A percentile compares a stretch with the other conserved stretches of the same genome.
Conservation (phyloP, 352 stramenopile species). For the Globisporangium lucens region DNA sequence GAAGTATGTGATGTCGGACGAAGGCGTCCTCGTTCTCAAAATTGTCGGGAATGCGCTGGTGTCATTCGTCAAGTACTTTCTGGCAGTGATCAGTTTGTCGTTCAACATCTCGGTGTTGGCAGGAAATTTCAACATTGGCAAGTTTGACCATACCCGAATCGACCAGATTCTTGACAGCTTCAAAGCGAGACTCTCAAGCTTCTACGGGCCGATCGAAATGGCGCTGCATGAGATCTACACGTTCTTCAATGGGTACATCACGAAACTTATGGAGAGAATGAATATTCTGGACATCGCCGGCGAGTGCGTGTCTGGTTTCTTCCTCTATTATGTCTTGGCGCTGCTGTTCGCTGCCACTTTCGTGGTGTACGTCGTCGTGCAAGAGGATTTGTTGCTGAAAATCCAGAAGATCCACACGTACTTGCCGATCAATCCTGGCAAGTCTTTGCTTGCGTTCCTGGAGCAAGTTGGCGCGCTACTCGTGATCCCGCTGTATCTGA, state of each 20-base stretch:
- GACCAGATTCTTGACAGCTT: conserved; percentile 25
- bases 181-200: conserved; percentile 18
- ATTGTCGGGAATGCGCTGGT: conserved; percentile 23
- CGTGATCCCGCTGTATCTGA: conserved; percentile 49
- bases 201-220: conserved; percentile 26
- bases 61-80: conserved; percentile 42
- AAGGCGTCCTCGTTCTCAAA: conserved; percentile 32
- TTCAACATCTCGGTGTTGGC: conserved; percentile 60
- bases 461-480: conserved; percentile 49
- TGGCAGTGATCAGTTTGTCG: conserved; percentile 49
- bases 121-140: conserved; percentile 29
- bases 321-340: conserved; percentile 26
- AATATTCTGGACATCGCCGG: conserved; percentile 25
- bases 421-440: conserved; percentile 35
- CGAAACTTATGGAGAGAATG: conserved; percentile 31
- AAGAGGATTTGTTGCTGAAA: conserved; percentile 55
- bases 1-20: conserved; percentile 22
- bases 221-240: conserved; percentile 26
- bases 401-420: conserved; percentile 52
- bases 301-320: conserved; percentile 42
- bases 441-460: conserved; percentile 25
- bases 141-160: conserved; percentile 14
- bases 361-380: conserved; percentile 53
- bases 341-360: conserved; percentile 41
- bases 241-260: conserved; percentile 36